Conservation (phyloP, 2,329 filamentous ascomycete genomes). For the Xylariaceae sp. region DNA sequence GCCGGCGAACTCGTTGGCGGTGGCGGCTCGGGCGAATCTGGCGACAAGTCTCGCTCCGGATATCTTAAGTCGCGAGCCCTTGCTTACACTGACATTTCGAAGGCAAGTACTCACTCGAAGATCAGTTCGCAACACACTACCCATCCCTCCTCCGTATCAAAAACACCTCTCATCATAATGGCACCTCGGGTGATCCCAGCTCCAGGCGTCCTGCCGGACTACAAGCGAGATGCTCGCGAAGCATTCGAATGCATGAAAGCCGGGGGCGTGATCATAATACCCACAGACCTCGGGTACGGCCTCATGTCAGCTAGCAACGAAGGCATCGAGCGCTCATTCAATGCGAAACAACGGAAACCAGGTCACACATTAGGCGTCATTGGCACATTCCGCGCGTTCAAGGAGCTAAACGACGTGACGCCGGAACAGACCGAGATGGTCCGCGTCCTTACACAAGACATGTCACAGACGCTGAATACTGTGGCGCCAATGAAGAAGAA, state of each 20-base stretch:
- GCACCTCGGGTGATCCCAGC: constrained; percentile 14
- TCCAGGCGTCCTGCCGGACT: constrained; percentile 8
- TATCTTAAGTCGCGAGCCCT: too few relatives aligned
- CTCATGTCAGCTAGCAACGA: constrained; percentile 12
- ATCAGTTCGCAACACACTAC: too few relatives aligned
- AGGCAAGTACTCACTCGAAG: too few relatives aligned
- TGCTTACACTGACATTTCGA: too few relatives aligned
- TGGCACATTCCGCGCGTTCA: constrained; percentile 6
- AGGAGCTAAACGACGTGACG: constrained; percentile 6
- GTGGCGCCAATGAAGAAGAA: constrained; percentile 8
- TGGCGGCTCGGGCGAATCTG: too few relatives aligned
- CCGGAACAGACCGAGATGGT: constrained; percentile 12
- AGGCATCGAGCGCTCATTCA: constrained; percentile 14
- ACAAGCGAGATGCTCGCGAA: constrained; percentile 12
- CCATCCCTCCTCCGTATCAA: too few relatives aligned
- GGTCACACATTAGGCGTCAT: constrained; percentile 15
- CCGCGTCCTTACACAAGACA: constrained; percentile 12
- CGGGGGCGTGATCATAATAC: constrained; percentile 12
- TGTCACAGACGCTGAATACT: constrained; percentile 6
- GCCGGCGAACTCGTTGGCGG: too few relatives aligned
- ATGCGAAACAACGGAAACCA: constrained; percentile 9
- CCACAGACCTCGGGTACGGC: constrained; percentile 14
- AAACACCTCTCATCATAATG: constrained; percentile 1
- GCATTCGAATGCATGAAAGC: constrained; percentile 13
- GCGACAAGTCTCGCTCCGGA: too few relatives aligned